Conservation (phyloP, 192 early-diverging fungal genomes). For the Kappamyces sp. region DNA sequence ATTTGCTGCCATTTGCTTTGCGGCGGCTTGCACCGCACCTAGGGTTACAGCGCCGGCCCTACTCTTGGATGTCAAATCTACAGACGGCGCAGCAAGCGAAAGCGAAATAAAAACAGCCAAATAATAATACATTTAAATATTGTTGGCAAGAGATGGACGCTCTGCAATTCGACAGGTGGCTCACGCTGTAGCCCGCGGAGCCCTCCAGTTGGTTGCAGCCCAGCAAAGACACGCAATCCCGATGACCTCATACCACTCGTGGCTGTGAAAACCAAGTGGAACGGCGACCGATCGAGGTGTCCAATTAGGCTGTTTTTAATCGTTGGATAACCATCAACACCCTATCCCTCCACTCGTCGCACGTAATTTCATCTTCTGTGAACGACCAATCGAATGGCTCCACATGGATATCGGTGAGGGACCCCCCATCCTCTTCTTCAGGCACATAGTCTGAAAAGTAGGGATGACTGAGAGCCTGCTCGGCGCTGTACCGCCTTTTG, state of each 20-base stretch:
- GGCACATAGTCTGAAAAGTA: conserved; percentile 87
- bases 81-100: background rate
- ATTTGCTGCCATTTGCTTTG: background rate
- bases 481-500: conserved; percentile 80
- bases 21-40: background rate
- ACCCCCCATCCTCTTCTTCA: conserved; percentile 67
- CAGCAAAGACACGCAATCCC: too few relatives aligned
- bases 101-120: background rate
- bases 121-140: too few relatives aligned
- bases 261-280: background rate
- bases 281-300: background rate
- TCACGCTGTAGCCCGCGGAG: too few relatives aligned
- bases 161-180: too few relatives aligned
- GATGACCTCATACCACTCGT: too few relatives aligned
- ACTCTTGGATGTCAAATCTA: background rate
- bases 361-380: conserved; percentile 81
- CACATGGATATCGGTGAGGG: conserved; percentile 22
- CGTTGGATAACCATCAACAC: conserved; percentile 10
- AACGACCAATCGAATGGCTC: conserved; percentile 88
- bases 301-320: background rate
- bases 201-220: too few relatives aligned
- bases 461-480: conserved; percentile 80
- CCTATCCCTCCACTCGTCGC: conserved; percentile 70
- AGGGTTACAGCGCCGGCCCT: background rate
- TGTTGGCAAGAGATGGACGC: too few relatives aligned